A percentile compares a stretch with the other conserved stretches of the same genome.
Evolutionary conservation across 75 land plant species (phyloP).

Genomic region (Cryptomeria japonica): DNA sequence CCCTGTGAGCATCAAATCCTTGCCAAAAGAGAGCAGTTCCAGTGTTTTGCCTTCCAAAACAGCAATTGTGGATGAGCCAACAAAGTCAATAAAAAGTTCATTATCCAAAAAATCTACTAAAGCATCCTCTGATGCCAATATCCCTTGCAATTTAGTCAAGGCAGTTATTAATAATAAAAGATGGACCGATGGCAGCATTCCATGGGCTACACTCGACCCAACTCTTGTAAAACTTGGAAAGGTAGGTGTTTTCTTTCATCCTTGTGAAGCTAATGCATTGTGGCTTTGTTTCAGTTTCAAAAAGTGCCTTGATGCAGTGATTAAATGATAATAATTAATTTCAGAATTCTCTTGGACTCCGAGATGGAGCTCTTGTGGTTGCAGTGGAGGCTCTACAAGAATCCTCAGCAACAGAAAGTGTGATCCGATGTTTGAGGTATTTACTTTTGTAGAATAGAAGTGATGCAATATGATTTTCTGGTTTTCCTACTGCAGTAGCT

Average conservation of each 20-base stretch:
- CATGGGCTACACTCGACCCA: slow-evolving; percentile 76
- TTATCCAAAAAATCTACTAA: background rate
- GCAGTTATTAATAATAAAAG: slow-evolving; percentile 33
- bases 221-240: slow-evolving; percentile 80
- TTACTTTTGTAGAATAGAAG: background rate
- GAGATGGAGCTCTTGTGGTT: slow-evolving; percentile 43
- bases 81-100: background rate
- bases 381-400: slow-evolving; percentile 54
- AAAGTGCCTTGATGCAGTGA: background rate
- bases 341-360: slow-evolving; percentile 34
- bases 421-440: slow-evolving; percentile 47
- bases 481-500: background rate
- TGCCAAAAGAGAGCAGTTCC: background rate
- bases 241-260: slow-evolving; percentile 37
- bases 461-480: background rate
- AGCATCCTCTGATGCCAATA: background rate
- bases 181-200: slow-evolving; percentile 80
- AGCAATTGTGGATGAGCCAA: background rate
- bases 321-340: background rate
- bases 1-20: background rate
- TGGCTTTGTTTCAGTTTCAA: background rate
- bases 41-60: background rate
- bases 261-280: background rate
- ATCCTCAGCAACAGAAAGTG: slow-evolving; percentile 44
- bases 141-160: slow-evolving; percentile 56